phyloP scores from a whole-genome alignment of 345 rosid species.

The Mercurialis annua region DNA sequence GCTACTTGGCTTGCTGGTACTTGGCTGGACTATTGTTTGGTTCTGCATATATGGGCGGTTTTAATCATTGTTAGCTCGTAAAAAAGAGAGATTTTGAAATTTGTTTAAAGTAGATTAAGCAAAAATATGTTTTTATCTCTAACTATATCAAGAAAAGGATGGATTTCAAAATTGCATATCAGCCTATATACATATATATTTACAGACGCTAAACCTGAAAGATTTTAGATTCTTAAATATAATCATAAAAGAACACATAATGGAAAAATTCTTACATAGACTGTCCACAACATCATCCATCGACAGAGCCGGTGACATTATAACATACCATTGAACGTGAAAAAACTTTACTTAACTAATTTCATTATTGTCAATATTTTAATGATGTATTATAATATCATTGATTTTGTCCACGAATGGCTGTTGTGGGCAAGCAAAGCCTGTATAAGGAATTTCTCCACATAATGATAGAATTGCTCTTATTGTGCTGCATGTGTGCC shows the following conservation, averaged over 20 bases:
- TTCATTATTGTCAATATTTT: no score
- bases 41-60: constrained; percentile 32
- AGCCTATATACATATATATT: background rate
- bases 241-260: no score
- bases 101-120: background rate
- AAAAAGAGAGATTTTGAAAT: background rate
- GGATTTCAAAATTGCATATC: background rate
- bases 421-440: no score
- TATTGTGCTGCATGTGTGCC: background rate
- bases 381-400: no score
- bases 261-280: no score
- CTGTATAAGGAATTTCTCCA: no score
- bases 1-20: constrained; percentile 53
- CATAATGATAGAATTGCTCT: background rate
- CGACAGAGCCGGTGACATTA: no score
- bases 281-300: no score
- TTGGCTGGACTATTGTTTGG: constrained; percentile 48
- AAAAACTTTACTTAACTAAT: no score
- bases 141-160: background rate
- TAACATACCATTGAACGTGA: no score
- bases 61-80: background rate
- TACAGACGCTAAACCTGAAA: constrained; percentile 2
- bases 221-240: background rate
- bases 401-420: no score
- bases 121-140: background rate